phyloP scores from a whole-genome alignment of 163 green algal species.

The Dunaliella salina region DNA sequence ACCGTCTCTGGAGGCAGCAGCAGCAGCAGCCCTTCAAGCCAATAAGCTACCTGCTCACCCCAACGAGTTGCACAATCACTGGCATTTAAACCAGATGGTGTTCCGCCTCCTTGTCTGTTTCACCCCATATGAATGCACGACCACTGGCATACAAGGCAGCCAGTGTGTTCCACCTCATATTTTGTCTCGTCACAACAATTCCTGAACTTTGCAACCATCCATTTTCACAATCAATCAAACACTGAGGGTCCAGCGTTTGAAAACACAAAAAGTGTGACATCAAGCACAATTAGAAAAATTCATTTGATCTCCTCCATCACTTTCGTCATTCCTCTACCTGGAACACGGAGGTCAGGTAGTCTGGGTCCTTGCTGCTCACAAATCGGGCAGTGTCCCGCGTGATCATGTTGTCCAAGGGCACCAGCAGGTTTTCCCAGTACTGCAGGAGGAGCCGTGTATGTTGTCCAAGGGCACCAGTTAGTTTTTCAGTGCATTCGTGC shows the following conservation, averaged over 20 bases:
- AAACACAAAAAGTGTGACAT: neutral
- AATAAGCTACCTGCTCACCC: too few species aligned
- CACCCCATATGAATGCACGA: too few species aligned
- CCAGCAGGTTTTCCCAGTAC: conserved; percentile 87
- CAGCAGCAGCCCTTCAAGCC: too few species aligned
- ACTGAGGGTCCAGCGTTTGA: neutral
- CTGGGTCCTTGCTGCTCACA: conserved; percentile 57
- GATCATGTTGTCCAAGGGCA: conserved; percentile 93
- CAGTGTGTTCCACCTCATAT: too few species aligned
- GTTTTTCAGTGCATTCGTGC: too few species aligned
- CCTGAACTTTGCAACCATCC: neutral
- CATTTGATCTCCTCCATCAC: too few species aligned
- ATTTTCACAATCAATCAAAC: neutral
- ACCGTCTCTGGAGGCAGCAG: too few species aligned
- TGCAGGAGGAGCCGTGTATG: conserved; percentile 36
- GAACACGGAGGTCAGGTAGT: conserved; percentile 65
- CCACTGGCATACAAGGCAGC: too few species aligned
- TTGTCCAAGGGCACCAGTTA: too few species aligned
- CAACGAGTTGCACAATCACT: neutral
- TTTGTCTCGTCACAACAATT: too few species aligned
- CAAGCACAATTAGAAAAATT: neutral
- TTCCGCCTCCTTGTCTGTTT: conserved; percentile 5
- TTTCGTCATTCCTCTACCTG: too few species aligned
- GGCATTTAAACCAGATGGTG: conserved; percentile 18
- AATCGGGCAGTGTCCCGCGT: conserved; percentile 72